Base-by-base conservation (phyloP, 2,329 filamentous ascomycete genomes). In the Furcasterigmium sp. region DNA sequence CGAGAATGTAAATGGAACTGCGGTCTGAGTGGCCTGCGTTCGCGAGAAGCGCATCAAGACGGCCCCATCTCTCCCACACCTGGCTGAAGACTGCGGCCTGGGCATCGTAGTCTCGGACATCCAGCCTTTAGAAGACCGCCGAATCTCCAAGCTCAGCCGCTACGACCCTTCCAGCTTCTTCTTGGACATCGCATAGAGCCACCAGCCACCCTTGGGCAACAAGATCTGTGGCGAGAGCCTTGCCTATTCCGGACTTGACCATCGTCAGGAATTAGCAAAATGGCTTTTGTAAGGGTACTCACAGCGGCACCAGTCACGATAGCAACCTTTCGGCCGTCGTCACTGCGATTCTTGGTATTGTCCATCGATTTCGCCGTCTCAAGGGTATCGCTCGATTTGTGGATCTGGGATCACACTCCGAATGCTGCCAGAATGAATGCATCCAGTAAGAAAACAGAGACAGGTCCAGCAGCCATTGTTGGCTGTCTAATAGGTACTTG, bases 21-120 rank as follows among this genome's bases (percentile, higher is more conserved):
- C 50, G 50, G 51, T 76, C 72, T 2, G 71, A 62, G 26, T 69
- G 66, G n/a, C 72, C 75, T 1, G 73, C 72, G 48, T 77, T 77
- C 28, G 69, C 65, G 15, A 69, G 67, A 2, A 76, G 50, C 0
- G 65, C 64, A 56, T 78, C 73, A 13, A 78, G 58, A 5, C 69
- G 65, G 2, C 64, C 64, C 57, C 66, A 73, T 30, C 60, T 61
- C 8, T 58, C 45, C 58, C 64, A 73, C 0, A 70, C 68, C 3
- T 57, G 46, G 9, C 58, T 52, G 51, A 77, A 77, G 8, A 65
- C 61, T 2, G 49, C 45, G 0, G 64, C 62, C 44, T 75, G 70
- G 10, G 63, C 64, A 3, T 63, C 55, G 51, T 76, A 77, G 15
- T 63, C 61, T n/a, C 60, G 54, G 2, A 77, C 65, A 47, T 78